Base-by-base conservation (phyloP, 2,329 filamentous ascomycete genomes). In the Capronia coronata region DNA sequence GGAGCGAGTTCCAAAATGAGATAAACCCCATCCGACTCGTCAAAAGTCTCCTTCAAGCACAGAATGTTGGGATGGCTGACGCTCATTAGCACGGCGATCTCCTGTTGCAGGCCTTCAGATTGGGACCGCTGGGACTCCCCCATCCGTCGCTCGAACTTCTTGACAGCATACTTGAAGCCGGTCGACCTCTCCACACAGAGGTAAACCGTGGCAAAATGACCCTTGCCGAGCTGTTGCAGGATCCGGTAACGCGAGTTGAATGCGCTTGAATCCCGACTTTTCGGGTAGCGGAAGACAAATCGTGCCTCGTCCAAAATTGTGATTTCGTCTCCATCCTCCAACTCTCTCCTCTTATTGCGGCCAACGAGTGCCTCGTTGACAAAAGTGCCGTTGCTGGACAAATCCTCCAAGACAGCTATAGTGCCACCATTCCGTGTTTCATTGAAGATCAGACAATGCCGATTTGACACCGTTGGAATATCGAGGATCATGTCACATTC, bases 51-150 rank as follows among this genome's bases (percentile, higher is more conserved):
- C 67, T 94, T 96, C 48, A 98, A 74, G 65, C 90, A 96, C 11
- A 98, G 75, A 46, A 98, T 78, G 59, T 94, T 93, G 2, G 89
- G 87, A 67, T 98, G 93, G 64, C 86, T 94, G 54, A 98, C 88
- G n/a, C 89, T 82, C 89, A 95, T 97, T 53, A 98, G 72, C 13
- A 98, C 87, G 18, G 87, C 91, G 64, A 98, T 94, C 67, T 98
- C 94, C 66, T 97, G 90, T 65, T 96, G 88, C 39, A 97, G 70
- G 2, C 87, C 84, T 52, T 95, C 88, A 4, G 84, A 82, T 67
- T 90, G 91, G 14, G 87, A 85, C 56, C 80, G 81, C 58, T 96
- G 89, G 34, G 90, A 88, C 51, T 83, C 77, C n/a, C 86, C 86
- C 2, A 83, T 76, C 3, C 86, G 82, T 69, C 88, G 93, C 61